These are phyloP conservation scores for Physocladia obscura DNA, from an alignment of 192 early-diverging fungal genomes.

Conservation along the genomic window DNA sequence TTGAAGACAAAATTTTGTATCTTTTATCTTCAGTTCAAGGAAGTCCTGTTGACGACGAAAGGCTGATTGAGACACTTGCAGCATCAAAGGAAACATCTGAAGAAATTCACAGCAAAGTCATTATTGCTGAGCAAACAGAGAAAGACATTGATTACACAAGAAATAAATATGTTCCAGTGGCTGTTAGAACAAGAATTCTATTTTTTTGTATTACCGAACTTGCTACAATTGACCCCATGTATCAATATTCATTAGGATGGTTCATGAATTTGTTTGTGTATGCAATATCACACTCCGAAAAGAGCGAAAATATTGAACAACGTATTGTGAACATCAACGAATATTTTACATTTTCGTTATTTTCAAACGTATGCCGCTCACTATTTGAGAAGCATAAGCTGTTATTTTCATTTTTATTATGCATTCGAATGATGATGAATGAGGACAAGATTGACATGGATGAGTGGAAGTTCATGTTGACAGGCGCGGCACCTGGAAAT, in stretches of 20 bases:
- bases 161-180: slow-evolving; percentile 62
- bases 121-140: slow-evolving; percentile 57
- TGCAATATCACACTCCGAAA: slow-evolving; percentile 60
- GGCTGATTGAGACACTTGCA: slow-evolving; percentile 59
- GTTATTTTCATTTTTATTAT: slow-evolving; percentile 59
- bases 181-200: slow-evolving; percentile 54
- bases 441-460: slow-evolving; percentile 56
- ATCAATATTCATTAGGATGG: slow-evolving; percentile 62
- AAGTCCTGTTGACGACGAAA: slow-evolving; percentile 62
- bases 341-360: slow-evolving; percentile 64
- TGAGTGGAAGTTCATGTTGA: slow-evolving; percentile 61
- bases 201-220: slow-evolving; percentile 68
- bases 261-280: slow-evolving; percentile 64
- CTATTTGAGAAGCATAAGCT: slow-evolving; percentile 69
- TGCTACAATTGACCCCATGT: slow-evolving; percentile 61
- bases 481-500: slow-evolving; percentile 41
- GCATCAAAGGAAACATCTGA: slow-evolving; percentile 65
- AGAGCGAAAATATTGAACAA: slow-evolving; percentile 56
- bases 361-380: slow-evolving; percentile 61
- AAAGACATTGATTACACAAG: slow-evolving; percentile 63
- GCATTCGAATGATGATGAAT: slow-evolving; percentile 61
- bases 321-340: slow-evolving; percentile 59
- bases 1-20: slow-evolving; percentile 65
- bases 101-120: slow-evolving; percentile 61
- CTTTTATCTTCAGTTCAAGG: slow-evolving; percentile 62